phyloP scores from a whole-genome alignment of 2,329 filamentous ascomycete genomes.

The Colletotrichum plurivorum region DNA sequence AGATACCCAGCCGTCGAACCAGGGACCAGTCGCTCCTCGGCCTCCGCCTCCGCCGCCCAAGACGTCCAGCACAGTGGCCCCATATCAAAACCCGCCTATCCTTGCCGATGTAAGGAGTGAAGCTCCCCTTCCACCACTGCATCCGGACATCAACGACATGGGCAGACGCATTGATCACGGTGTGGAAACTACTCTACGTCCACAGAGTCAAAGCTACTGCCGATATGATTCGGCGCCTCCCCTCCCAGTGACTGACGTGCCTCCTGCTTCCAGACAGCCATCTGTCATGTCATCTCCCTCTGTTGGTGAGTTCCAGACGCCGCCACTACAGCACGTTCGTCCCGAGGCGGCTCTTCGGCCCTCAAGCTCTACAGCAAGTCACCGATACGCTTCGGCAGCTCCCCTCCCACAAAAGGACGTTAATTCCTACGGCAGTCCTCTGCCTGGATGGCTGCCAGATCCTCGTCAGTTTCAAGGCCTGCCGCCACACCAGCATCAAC shows the following conservation, averaged over 20 bases:
- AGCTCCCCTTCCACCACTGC: constrained; percentile 49
- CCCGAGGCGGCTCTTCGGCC: constrained; percentile 36
- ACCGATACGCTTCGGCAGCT: constrained; percentile 44
- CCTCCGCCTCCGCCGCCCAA: constrained; percentile 71
- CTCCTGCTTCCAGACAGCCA: background rate
- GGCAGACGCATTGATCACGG: constrained; percentile 42
- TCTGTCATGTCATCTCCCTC: constrained; percentile 23
- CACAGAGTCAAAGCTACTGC: constrained; percentile 46
- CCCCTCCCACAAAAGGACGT: constrained; percentile 41
- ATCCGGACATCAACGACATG: constrained; percentile 47
- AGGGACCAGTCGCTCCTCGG: constrained; percentile 51
- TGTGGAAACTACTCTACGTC: constrained; percentile 28
- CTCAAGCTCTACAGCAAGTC: constrained; percentile 20
- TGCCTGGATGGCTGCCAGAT: constrained; percentile 41
- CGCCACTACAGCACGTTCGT: constrained; percentile 21
- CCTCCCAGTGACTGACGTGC: constrained; percentile 50
- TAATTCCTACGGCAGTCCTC: constrained; percentile 19
- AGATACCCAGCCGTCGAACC: constrained; percentile 48
- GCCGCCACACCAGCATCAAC: constrained; percentile 46
- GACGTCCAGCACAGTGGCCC: constrained; percentile 53
- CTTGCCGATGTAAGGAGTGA: constrained; percentile 40
- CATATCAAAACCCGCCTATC: constrained; percentile 46
- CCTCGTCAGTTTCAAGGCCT: constrained; percentile 18
- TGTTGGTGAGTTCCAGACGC: constrained; percentile 34
- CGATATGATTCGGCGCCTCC: constrained; percentile 65